Evolutionary conservation across 176 grass and related monocot genomes (phyloP).

Genomic region (Oryza punctata): DNA sequence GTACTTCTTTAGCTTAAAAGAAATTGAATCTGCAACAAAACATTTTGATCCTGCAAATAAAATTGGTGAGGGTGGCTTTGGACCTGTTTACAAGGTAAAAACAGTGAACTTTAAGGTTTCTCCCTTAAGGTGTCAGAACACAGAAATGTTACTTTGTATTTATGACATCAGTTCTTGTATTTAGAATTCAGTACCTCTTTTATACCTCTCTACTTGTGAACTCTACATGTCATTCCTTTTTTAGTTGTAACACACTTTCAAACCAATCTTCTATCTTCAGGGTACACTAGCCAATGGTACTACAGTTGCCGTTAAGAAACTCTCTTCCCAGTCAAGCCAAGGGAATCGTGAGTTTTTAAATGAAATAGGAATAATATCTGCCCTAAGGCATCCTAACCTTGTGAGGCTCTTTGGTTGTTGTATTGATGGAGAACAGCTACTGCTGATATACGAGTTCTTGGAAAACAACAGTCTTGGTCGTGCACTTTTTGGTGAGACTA

Average conservation of each 20-base stretch:
- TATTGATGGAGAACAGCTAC: conserved; percentile 77
- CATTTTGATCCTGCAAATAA: conserved; percentile 76
- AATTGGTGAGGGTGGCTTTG: conserved; percentile 82
- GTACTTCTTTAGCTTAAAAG: conserved; percentile 75
- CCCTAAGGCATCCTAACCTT: conserved; percentile 87
- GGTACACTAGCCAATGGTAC: conserved; percentile 73
- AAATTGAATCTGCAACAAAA: conserved; percentile 69
- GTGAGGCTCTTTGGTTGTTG: conserved; percentile 91
- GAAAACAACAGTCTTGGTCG: conserved; percentile 89
- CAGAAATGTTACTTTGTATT: not conserved
- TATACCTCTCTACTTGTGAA: not conserved
- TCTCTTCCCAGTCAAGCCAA: conserved; percentile 82
- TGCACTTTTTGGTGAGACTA: conserved; percentile 75
- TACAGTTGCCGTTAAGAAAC: conserved; percentile 76
- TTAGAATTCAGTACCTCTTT: not conserved
- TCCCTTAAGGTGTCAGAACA: conserved; percentile 8
- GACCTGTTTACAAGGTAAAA: conserved; percentile 84
- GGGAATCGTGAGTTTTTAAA: conserved; percentile 92
- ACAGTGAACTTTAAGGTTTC: conserved; percentile 7
- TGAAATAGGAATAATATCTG: conserved; percentile 93
- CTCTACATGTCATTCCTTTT: not conserved
- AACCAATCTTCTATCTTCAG: conserved; percentile 43
- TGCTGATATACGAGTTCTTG: conserved; percentile 88
- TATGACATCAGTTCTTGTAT: too few species aligned
- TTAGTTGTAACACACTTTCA: conserved; percentile 23